phyloP scores from a whole-genome alignment of 2,329 filamentous ascomycete species.

The Fusarium albosuccineum region DNA sequence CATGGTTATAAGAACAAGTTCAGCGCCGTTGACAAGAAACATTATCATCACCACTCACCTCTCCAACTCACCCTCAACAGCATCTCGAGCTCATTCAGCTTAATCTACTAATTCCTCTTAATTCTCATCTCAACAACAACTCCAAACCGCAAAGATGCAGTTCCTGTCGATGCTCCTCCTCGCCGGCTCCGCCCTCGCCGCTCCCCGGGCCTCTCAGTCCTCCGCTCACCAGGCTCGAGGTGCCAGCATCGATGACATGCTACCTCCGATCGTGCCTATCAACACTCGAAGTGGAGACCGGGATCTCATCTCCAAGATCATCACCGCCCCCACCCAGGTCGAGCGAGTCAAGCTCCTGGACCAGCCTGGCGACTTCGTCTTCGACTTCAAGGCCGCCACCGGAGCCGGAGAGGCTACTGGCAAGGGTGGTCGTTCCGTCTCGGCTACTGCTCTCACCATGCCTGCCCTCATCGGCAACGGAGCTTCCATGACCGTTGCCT shows the following conservation, averaged over 20 bases:
- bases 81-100: background rate
- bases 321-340: slow-evolving; percentile 47
- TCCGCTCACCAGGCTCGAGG: background rate
- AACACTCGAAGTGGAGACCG: slow-evolving; percentile 46
- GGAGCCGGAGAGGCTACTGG: slow-evolving; percentile 36
- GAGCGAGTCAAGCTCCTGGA: slow-evolving; percentile 51
- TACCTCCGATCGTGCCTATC: slow-evolving; percentile 47
- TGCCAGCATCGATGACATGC: slow-evolving; percentile 9
- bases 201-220: background rate
- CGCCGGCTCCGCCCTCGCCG: slow-evolving; percentile 2
- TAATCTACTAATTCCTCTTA: background rate
- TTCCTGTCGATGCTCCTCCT: slow-evolving; percentile 12
- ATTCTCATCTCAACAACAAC: background rate
- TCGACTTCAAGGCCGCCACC: slow-evolving; percentile 54
- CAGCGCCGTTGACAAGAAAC: too few relatives aligned
- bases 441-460: slow-evolving; percentile 62
- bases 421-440: slow-evolving; percentile 54
- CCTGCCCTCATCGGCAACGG: slow-evolving; percentile 64
- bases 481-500: slow-evolving; percentile 61
- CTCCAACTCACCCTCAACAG: background rate
- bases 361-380: slow-evolving; percentile 56
- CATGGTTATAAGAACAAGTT: too few relatives aligned
- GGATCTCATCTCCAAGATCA: slow-evolving; percentile 47
- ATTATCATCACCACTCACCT: background rate
- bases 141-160: slow-evolving; percentile 3